Conservation (phyloP, 306 rosid species). For the Medicago ruthenica region DNA sequence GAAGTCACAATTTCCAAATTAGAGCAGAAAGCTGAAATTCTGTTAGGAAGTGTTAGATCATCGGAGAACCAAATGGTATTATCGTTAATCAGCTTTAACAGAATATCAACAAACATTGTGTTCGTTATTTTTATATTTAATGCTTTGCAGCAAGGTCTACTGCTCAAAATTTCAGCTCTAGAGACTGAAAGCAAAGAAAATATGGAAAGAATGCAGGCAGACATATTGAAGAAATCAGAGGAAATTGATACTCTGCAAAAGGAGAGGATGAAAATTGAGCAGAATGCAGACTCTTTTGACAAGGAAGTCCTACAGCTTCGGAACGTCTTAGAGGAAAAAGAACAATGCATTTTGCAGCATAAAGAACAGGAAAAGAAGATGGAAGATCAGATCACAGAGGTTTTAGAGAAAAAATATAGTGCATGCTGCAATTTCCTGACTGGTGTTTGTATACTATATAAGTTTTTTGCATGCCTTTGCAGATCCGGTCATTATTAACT, state of each 20-base stretch:
- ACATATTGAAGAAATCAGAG: conserved; percentile 68
- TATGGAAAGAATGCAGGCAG: conserved; percentile 64
- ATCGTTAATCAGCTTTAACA: conserved; percentile 34
- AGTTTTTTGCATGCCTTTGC: conserved; percentile 47
- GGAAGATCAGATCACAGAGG: conserved; percentile 76
- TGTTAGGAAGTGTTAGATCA: conserved; percentile 66
- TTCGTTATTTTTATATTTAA: conserved; percentile 43
- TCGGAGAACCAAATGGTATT: conserved; percentile 77
- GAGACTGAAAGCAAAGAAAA: conserved; percentile 70
- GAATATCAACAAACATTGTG: conserved; percentile 24
- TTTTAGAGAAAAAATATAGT: conserved; percentile 48
- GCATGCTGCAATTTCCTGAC: conserved; percentile 23
- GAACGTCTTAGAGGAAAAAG: conserved; percentile 65
- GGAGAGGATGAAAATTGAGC: conserved; percentile 61
- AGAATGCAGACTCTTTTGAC: conserved; percentile 60
- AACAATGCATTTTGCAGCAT: conserved; percentile 58
- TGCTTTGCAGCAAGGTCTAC: conserved; percentile 71
- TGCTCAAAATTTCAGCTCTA: conserved; percentile 66
- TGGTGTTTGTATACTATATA: conserved; percentile 27
- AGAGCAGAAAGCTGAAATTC: conserved; percentile 59
- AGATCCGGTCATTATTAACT: conserved; percentile 62
- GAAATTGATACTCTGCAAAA: conserved; percentile 60
- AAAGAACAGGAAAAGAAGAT: conserved; percentile 76
- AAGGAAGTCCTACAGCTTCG: conserved; percentile 63
- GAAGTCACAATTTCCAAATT: conserved; percentile 66